phyloP scores from a whole-genome alignment of 345 rosid genomes.

The Excoecaria cochinchinensis region DNA sequence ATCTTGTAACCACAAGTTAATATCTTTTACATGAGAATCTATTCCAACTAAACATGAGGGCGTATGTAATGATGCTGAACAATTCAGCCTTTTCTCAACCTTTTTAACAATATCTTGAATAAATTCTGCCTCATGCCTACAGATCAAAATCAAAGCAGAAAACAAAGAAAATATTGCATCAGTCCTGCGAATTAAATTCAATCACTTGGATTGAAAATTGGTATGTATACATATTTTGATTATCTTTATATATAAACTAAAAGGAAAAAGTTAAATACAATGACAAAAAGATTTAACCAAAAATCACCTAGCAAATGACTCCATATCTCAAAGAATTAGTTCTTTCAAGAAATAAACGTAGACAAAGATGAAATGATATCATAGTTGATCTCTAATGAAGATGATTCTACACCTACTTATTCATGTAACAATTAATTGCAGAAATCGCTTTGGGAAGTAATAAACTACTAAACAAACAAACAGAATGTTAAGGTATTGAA shows the following conservation, averaged over 20 bases:
- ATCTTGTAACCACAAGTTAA: conserved; percentile 26
- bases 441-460: not conserved
- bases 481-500: not conserved
- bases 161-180: not conserved
- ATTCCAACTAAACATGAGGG: conserved; percentile 24
- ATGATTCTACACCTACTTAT: not conserved
- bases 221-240: not conserved
- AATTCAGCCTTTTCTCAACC: conserved; percentile 12
- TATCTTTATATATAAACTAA: not conserved
- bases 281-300: not conserved
- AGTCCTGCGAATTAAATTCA: not conserved
- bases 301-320: not conserved
- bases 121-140: conserved; percentile 19
- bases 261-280: not conserved
- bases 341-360: not conserved
- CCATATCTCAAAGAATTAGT: not conserved
- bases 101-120: conserved; percentile 14
- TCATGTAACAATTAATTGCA: not conserved
- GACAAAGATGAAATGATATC: not conserved
- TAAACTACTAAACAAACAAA: not conserved
- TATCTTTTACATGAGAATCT: conserved; percentile 11
- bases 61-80: conserved; percentile 6
- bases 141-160: not conserved
- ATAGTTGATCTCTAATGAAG: not conserved
- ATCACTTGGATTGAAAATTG: not conserved